Evolutionary conservation across 2,329 filamentous ascomycete species (phyloP).

Genomic region (Calonectria naviculata): DNA sequence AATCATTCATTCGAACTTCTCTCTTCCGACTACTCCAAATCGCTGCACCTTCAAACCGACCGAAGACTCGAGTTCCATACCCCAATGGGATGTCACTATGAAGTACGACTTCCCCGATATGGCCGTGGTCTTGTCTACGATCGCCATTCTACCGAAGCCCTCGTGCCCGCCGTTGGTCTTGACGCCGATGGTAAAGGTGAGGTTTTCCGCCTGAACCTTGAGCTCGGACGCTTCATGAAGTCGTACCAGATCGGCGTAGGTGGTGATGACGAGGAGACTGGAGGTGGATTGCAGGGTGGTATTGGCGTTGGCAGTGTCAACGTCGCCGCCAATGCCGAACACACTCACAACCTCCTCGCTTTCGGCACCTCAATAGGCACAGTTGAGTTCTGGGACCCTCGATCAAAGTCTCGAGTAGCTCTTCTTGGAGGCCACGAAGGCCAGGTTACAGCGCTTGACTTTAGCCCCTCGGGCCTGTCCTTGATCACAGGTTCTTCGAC

Average conservation of each 20-base stretch:
- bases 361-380: slow-evolving; percentile 97
- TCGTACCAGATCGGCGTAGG: slow-evolving; percentile 93
- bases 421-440: slow-evolving; percentile 76
- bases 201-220: slow-evolving; percentile 91
- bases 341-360: slow-evolving; percentile 88
- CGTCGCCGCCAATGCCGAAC: slow-evolving; percentile 85
- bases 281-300: slow-evolving; percentile 85
- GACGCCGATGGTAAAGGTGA: slow-evolving; percentile 89
- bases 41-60: slow-evolving; percentile 91
- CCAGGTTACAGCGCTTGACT: slow-evolving; percentile 89
- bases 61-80: slow-evolving; percentile 94
- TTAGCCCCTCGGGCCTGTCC: slow-evolving; percentile 84
- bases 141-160: slow-evolving; percentile 81
- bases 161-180: slow-evolving; percentile 88
- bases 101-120: slow-evolving; percentile 90
- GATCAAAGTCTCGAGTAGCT: slow-evolving; percentile 84
- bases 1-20: slow-evolving; percentile 93
- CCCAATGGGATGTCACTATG: slow-evolving; percentile 86
- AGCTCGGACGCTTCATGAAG: slow-evolving; percentile 93
- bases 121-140: slow-evolving; percentile 92
- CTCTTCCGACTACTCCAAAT: slow-evolving; percentile 93
- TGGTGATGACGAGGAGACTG: slow-evolving; percentile 79
- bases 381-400: slow-evolving; percentile 95
- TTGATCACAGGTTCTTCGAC: slow-evolving; percentile 89
- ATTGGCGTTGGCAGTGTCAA: slow-evolving; percentile 90